Evolutionary conservation across 2,329 filamentous ascomycete species (phyloP), one percentile per base, ranked within the genome.

Genomic region (Hypoxylon sp.): DNA sequence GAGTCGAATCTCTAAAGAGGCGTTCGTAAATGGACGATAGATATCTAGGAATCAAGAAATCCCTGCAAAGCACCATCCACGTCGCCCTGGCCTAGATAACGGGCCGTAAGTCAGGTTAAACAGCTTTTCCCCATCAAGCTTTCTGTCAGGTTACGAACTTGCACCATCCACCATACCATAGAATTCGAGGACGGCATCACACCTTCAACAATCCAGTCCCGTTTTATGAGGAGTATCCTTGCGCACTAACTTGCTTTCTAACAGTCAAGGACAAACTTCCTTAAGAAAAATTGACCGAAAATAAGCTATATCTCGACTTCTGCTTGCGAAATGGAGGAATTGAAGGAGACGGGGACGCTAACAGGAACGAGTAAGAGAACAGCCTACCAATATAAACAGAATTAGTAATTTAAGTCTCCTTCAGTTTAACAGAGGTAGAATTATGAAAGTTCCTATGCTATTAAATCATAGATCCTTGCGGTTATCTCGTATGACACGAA

Each of bases 81-180:
- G 69, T 68, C 1, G 78, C 80, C 1, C 66, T 84, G 26, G 39
- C 72, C 4, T 73, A 81, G 14, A 81, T 83, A 47, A 75, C 80
- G 24, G 61, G 54, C 33, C 37, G 78, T 82, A 70, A 26, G 6
- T 13, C 58, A n/a, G 11, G 37, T 51, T 14, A 14, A 6, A 13
- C 5, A 22, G n/a, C 3, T n/a, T 37, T 9, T 22, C 35, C 4
- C 47, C 29, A 8, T 31, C 29, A 31, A 9, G 2, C 31, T 48
- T 61, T 26, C 44, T 63, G 37, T 63, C 71, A 57, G 71, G 19
- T 63, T 55, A 13, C 55, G 87, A 82, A 75, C 84, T 29, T 85
- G 88, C 35, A 90, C 91, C 74, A 84, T 89, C 69, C 91, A 86
- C 77, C 86, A 88, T 31, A 80, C 91, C 1, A 77, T 82, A 58